Percentiles rank a stretch among this genome's conserved stretches.
phyloP scores from a whole-genome alignment of 1,139 yeast genomes.

The Magnusiomyces tetraspermus region DNA sequence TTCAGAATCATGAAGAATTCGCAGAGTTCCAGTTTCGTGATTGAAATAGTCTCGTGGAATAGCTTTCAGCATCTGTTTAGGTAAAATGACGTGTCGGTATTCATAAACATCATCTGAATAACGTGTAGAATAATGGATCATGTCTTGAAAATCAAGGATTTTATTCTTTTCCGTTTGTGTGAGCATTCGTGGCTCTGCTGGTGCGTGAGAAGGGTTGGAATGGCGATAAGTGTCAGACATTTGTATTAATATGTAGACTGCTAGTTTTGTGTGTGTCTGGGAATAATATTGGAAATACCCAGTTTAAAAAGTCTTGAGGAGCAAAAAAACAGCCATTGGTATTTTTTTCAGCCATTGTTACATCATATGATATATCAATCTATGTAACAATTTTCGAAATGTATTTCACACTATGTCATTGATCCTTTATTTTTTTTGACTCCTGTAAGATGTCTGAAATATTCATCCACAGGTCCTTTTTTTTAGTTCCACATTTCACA shows the following conservation, averaged over 20 bases:
- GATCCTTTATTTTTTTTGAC: no score
- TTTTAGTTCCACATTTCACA: no score
- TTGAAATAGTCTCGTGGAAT: slow-evolving; percentile 96
- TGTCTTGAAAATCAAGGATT: slow-evolving; percentile 83
- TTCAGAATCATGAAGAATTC: slow-evolving; percentile 87
- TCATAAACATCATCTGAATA: slow-evolving; percentile 87
- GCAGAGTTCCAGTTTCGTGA: slow-evolving; percentile 87
- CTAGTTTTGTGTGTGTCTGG: no score
- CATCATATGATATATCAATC: no score
- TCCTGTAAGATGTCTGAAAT: no score
- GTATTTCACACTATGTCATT: no score
- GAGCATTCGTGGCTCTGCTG: slow-evolving; percentile 45
- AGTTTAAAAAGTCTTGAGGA: no score
- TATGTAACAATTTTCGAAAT: no score
- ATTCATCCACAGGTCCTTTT: no score
- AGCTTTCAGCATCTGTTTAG: slow-evolving; percentile 88
- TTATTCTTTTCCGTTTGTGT: slow-evolving; percentile 79
- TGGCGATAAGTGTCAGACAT: background rate
- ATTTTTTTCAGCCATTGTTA: no score
- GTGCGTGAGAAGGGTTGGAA: background rate
- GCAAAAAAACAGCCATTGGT: no score
- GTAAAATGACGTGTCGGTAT: slow-evolving; percentile 91
- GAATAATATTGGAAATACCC: no score
- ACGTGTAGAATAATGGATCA: slow-evolving; percentile 88
- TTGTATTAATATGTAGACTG: background rate